Evolutionary conservation across 2,329 filamentous ascomycete species (phyloP), one percentile per base, ranked within the genome.

Genomic region (Fusarium oligoseptatum): DNA sequence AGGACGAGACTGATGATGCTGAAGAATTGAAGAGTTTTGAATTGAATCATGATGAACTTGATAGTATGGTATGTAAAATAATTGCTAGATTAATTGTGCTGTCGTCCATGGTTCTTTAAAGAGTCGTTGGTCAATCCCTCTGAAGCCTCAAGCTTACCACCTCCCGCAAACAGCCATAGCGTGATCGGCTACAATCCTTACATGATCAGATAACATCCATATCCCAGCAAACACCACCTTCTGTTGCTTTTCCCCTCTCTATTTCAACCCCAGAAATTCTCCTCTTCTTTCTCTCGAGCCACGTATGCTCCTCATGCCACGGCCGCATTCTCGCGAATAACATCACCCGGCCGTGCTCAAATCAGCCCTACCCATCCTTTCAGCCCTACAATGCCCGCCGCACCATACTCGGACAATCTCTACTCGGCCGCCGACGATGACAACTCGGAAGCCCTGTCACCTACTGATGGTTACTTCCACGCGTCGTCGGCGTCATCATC

Each of bases 391-490:
- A 88, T 88, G 86, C 80, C 85, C 62, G 78, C 85, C 62, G 78
- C 80, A 34, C 84, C 84, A n/a, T 86, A 87, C 79, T 84, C 86
- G 29, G 86, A 88, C 78, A 83, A 86, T 71, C 79, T 87, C 70
- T 86, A 87, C 81, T 85, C 85, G 68, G 82, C 79, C 62, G 83
- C 85, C 79, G 84, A 84, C 57, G 80, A 80, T 67, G 79, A 83
- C 43, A 76, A 83, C 34, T 63, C 80, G 63, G 80, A 83, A 65
- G 80, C 81, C 45, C 80, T 88, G 66, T 88, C 87, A 34, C 87
- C 87, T 43, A 84, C 86, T n/a, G 86, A 89, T 70, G 87, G 87
- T 39, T 88, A 88, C 83, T 89, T 89, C 77, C 82, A 83, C 75
- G 81, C 82, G 78, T 84, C 84, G 66, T 67, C 71, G 68, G 70